Evolutionary conservation across 768 basidiomycete genomes (phyloP).

Genomic region (Xerocomus spinulosus): DNA sequence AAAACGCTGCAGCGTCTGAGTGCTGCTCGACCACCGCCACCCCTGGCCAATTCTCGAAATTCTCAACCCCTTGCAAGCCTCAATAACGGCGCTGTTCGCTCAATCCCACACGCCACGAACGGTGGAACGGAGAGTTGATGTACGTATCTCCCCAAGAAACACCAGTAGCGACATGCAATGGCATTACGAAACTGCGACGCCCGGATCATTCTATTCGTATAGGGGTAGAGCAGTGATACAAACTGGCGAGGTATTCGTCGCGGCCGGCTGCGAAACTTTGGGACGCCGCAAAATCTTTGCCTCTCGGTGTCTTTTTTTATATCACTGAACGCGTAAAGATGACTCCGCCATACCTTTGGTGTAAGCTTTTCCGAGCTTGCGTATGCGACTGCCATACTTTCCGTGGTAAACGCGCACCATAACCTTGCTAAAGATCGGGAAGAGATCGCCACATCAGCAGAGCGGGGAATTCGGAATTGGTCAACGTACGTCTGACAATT

Average conservation of each 20-base stretch:
- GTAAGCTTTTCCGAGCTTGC: constrained; percentile 48
- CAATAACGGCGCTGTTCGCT: constrained; percentile 28
- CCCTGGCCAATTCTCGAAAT: constrained; percentile 25
- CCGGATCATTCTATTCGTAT: constrained; percentile 13
- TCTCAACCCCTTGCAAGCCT: constrained; percentile 33
- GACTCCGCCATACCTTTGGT: constrained; percentile 47
- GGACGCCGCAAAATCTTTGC: constrained; percentile 32
- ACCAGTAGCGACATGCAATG: too few relatives aligned
- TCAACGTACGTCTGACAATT: constrained; percentile 24
- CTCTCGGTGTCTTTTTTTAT: constrained; percentile 22
- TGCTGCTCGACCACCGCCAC: constrained; percentile 46
- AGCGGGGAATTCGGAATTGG: neutral
- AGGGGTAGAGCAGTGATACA: constrained; percentile 55
- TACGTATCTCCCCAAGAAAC: neutral
- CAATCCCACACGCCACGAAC: constrained; percentile 13
- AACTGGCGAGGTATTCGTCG: constrained; percentile 36
- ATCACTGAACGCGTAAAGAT: neutral
- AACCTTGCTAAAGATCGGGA: constrained; percentile 46
- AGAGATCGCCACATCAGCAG: neutral
- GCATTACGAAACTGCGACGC: too few relatives aligned
- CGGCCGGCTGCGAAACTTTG: constrained; percentile 3
- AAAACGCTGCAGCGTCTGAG: constrained; percentile 84
- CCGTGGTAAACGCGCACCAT: constrained; percentile 82
- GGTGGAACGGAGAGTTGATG: constrained; percentile 17
- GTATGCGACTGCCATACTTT: constrained; percentile 78